Evolutionary conservation across 2,329 filamentous ascomycete species (phyloP), one percentile per base, ranked within the genome.

Genomic region (Fusarium sp.): DNA sequence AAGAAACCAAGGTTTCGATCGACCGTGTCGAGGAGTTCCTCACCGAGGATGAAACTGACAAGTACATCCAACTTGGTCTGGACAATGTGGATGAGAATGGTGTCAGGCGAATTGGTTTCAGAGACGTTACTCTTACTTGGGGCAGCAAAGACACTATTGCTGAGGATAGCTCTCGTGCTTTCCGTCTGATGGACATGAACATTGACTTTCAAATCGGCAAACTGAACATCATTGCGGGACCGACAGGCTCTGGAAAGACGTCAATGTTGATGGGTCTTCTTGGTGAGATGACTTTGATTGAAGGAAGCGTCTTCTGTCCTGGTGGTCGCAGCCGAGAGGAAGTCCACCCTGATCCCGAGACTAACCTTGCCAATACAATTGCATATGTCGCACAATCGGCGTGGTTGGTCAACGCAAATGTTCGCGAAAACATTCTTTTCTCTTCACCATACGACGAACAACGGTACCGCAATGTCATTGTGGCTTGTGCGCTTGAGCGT

Each of bases 321-420:
- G 94, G 94, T 54, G 94, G 93, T 43, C 89, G 88, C 65, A 94
- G 93, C 76, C 91, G 96, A 70, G 94, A 97, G 76, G 94, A 98
- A 63, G 87, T 98, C 31, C 91, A 86, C 15, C 85, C 90, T 8
- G 91, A 98, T 77, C 91, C 94, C 3, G 90, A 92, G 61, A 98
- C 95, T 24, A 92, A 92, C 3, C 86, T 98, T 39, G 94, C 93
- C 7, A 94, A 99, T 76, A 97, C 92, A 63, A 91, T 98, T 62
- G 96, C 96, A 17, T 99, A 98, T 77, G 97, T 97, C 77, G 95
- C 96, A 19, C 96, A 99, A 78, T 92, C 97, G 78, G 94, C 96
- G 10, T 99, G 96, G 96, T 86, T 99, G 33, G 92, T 98, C 61
- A 99, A 99, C 75, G 95, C 92, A 44, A 97, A 92, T 21, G 97